Base-by-base conservation (phyloP, 2,329 filamentous ascomycete genomes). In the Myriosclerotinia curreyana region DNA sequence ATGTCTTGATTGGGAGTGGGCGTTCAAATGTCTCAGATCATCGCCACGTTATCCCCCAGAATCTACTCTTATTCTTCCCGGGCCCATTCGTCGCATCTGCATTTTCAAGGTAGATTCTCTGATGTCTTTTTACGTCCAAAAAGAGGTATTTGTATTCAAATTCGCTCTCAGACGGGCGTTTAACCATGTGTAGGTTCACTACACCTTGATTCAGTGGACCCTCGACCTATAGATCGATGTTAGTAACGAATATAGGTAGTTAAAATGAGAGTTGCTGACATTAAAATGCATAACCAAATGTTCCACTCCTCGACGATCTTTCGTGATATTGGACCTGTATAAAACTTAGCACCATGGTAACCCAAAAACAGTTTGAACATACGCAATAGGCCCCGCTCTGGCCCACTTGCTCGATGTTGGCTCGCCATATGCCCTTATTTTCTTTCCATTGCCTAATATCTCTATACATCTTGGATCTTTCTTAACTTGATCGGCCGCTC, bases 231-330 rank as follows among this genome's bases (percentile, higher is more conserved):
- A 64, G 3, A 28, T 49, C 28, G 22, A 49, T 49, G 46, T 49
- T 17, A 49, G 25, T 49, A 28, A 17, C 7, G 14, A 28, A 25
- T 49, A 12, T 5, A 28, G 14, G 11, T 8, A 17, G 14, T 17
- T 14, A 49, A n/a, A 40, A 6, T 40, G 58, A 76, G 58, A 77
- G 73, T 17, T 50, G 75, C 85, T 71, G 77, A 90, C 89, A 74
- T 95, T 86, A 75, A 97, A 97, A 70, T 92, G 87, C 83, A 97
- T 92, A 68, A 86, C 79, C 67, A 97, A 75, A 75, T 97, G 92
- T 67, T 96, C 88, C 25, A 86, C 87, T 5, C 93, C 93, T 66
- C 86, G 82, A 14, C 82, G 79, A 73, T 97, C 93, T 8, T 83
- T 91, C 66, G 85, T 85, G 28, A 85, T 79, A 0, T 83, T 86